A percentile compares a stretch with the other conserved stretches of the same genome.
Conservation (phyloP, 139 green algal genomes). For the Tetradesmus obliquus region DNA sequence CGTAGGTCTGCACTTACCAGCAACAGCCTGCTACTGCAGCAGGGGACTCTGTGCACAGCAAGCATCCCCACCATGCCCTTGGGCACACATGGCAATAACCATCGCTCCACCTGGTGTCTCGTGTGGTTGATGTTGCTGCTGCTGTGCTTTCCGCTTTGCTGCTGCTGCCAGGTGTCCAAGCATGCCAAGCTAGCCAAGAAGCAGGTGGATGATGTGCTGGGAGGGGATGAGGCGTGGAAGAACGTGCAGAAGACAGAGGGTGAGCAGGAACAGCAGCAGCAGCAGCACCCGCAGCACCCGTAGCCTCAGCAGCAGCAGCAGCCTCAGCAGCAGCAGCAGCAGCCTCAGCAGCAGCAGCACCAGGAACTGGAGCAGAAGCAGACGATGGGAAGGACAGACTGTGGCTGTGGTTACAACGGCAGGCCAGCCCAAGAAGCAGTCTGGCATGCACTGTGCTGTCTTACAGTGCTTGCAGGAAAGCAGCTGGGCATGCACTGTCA, state of each 20-base stretch:
- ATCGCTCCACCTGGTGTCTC: neutral
- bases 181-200: slow-evolving; percentile 75
- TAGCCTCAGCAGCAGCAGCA: neutral
- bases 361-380: neutral
- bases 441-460: no score
- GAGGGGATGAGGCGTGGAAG: slow-evolving; percentile 90
- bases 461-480: no score
- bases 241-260: slow-evolving; percentile 88
- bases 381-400: neutral
- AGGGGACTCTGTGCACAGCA: no score
- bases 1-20: no score
- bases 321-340: neutral
- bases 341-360: neutral
- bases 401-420: neutral
- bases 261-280: slow-evolving; percentile 29
- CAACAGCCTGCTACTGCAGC: no score
- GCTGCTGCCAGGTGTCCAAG: slow-evolving; percentile 70
- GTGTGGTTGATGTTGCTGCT: neutral
- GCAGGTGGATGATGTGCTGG: slow-evolving; percentile 92
- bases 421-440: no score
- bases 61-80: no score
- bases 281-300: neutral
- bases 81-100: neutral
- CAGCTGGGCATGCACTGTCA: no score
- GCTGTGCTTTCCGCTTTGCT: neutral